Base-by-base conservation (phyloP, 768 basidiomycete genomes). In the Boletus rubescentipes region DNA sequence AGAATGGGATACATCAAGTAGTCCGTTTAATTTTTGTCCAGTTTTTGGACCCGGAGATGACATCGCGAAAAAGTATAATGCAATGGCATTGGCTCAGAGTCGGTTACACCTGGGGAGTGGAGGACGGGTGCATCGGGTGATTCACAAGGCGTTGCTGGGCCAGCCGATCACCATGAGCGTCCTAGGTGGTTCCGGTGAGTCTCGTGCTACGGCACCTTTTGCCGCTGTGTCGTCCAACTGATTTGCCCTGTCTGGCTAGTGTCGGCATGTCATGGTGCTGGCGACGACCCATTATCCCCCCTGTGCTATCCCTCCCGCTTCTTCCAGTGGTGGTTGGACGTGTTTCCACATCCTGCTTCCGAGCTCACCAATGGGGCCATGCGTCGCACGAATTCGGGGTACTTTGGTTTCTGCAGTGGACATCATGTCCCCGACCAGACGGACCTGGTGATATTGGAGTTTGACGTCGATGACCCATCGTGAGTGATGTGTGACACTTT, bases 331-430 rank as follows among this genome's bases (percentile, higher is more conserved):
- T 97, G 96, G 91, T 93, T 95, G 73, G 81, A 78, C 49, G 83
- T 98, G n/a, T 99, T 99, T 74, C 97, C 96, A 0, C 93, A 99
- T 70, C 96, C 96, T 0, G 95, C 94, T 2, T 93, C 95, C 11
- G 95, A 98, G 69, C 82, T 99, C 61, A 99, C 96, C 26, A 99
- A 99, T 70, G 96, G 96, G 34, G 96, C 96, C 4, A 89, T 95
- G 81, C 81, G 93, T 15, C 85, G 86, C 46, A 94, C 95, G 20
- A 88, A 89, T 71, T 93, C 94, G 1, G 88, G 86, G 11, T 99
- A 99, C 74, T 99, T 95, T 76, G 90, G 88, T 9, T 98, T 86
- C 75, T 99, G 96, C 78, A 90, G 85, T 62, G 80, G 82, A 2
- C 95, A 97, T 61, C 96, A 99, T 67, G 78, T 98, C 11, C 96